Base-by-base conservation (phyloP, 768 basidiomycete genomes). In the Strobilomyces echinocephalus region DNA sequence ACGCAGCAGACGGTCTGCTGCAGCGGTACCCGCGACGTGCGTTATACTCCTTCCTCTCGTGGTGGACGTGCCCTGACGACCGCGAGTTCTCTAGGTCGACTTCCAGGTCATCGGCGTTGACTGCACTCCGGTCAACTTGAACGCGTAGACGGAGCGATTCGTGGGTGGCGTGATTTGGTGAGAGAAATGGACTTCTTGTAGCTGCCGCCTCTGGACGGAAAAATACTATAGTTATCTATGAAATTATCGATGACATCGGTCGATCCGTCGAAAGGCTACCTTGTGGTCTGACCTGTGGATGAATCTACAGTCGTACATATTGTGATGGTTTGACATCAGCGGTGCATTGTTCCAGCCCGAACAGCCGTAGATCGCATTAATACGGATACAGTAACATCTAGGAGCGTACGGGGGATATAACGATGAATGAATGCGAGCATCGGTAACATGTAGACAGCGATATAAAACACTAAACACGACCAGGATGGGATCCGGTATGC, bases 301-400 rank as follows among this genome's bases (percentile, higher is more conserved):
- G 31, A 7, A 12, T 33, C 31, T 36, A 39, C 36, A 6, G 12
- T 16, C 11, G 24, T 21, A 38, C 34, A 20, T 36, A 34, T n/a
- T n/a, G 21, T 46, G 48, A 24, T 15, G 21, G 11, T 10, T 20
- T 24, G 40, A 41, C n/a, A 20, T n/a, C n/a, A 20, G 38, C 5
- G 31, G 31, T 33, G 31, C 21, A 15, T 18, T 18, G 8, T 60
- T 24, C 24, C 24, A 24, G 24, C n/a, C n/a, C n/a, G n/a, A n/a
- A n/a, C n/a, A 24, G 24, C 4, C 24, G 24, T 24, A 24, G 24
- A 2, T 24, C 24, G 24, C 24, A 24, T 24, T 24, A 56, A 45
- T 51, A 56, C 38, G 10, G 41, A 56, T 61, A 56, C 56, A 49
- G 16, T 63, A 50, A 24, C 21, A 34, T 56, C 40, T 54, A 59